Percentiles rank a stretch among this genome's conserved stretches.
Evolutionary conservation across 257 asterid genomes (phyloP).

Genomic region (Solanum lycopersicoides): DNA sequence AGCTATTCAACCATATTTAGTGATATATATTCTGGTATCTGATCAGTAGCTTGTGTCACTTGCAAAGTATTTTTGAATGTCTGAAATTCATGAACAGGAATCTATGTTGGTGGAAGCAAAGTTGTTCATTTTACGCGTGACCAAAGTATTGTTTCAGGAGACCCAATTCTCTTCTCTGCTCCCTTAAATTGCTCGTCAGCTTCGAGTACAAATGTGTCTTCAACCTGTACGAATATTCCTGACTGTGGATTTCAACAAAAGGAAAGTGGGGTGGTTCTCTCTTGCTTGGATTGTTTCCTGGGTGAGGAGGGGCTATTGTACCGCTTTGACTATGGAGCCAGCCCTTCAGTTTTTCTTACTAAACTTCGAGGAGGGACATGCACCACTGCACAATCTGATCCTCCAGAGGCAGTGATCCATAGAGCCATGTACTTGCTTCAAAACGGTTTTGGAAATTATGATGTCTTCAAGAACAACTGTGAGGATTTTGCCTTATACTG

Average conservation of each 20-base stretch:
- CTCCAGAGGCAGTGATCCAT: constrained; percentile 14
- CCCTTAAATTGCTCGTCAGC: not conserved
- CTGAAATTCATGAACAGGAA: constrained; percentile 7
- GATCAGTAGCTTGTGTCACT: not conserved
- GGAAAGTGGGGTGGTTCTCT: constrained; percentile 20
- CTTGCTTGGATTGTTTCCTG: constrained; percentile 33
- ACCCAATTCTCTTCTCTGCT: not conserved
- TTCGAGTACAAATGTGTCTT: not conserved
- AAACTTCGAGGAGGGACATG: constrained; percentile 37
- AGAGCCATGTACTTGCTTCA: constrained; percentile 25
- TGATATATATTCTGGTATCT: not conserved
- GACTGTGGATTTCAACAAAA: constrained; percentile 20
- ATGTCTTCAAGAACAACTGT: constrained; percentile 20
- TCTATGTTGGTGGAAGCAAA: constrained; percentile 23
- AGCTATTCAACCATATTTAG: not conserved
- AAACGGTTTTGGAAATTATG: constrained; percentile 18
- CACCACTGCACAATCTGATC: constrained; percentile 20
- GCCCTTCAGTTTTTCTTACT: constrained; percentile 2
- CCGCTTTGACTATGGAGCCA: constrained; percentile 18
- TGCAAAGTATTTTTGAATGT: not conserved
- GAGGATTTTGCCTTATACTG: constrained; percentile 40
- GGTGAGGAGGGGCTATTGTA: constrained; percentile 14
- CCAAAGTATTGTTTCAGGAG: not conserved
- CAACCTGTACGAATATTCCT: constrained; percentile 5
- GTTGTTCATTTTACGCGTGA: constrained; percentile 24